Evolutionary conservation across 768 basidiomycete species (phyloP).

Genomic region (Rhodotorula babjevae): DNA sequence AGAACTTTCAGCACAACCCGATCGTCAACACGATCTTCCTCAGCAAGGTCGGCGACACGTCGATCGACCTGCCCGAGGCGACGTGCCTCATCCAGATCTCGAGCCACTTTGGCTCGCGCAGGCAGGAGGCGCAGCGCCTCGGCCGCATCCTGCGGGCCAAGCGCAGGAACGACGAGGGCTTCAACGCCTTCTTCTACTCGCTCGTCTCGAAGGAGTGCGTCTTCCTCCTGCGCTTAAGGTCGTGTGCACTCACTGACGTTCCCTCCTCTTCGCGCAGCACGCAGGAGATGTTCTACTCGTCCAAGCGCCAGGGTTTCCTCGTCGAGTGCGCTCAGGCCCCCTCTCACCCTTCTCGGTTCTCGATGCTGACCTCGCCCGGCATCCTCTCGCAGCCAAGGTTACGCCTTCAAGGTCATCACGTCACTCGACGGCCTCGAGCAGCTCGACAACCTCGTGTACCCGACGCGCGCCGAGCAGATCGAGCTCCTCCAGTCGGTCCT

Average conservation of each 20-base stretch:
- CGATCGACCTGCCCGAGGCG: slow-evolving; percentile 96
- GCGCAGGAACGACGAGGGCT: slow-evolving; percentile 95
- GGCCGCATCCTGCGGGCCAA: slow-evolving; percentile 96
- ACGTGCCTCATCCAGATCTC: slow-evolving; percentile 99
- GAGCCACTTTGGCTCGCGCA: slow-evolving; percentile 94
- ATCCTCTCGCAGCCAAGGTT: slow-evolving; percentile 53
- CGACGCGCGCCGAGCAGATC: slow-evolving; percentile 85
- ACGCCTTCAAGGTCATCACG: slow-evolving; percentile 99
- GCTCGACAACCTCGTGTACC: slow-evolving; percentile 83
- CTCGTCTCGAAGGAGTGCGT: slow-evolving; percentile 81
- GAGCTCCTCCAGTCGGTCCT: slow-evolving; percentile 91
- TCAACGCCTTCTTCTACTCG: slow-evolving; percentile 99
- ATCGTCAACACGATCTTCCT: slow-evolving; percentile 93
- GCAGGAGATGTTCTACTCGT: slow-evolving; percentile 99
- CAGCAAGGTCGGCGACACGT: slow-evolving; percentile 98
- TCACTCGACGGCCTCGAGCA: slow-evolving; percentile 86
- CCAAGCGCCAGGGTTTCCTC: slow-evolving; percentile 95
- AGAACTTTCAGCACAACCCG: slow-evolving; percentile 91
- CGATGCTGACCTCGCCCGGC: slow-evolving; percentile 15
- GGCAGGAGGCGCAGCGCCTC: slow-evolving; percentile 94
- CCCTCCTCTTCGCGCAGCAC: slow-evolving; percentile 55
- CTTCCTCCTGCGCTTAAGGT: not conserved
- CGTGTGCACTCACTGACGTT: no score
- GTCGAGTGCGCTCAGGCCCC: slow-evolving; percentile 58
- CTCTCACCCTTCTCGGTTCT: not conserved